Conservation (phyloP, 108 stramenopile genomes). For the Cyclotella choctawhatcheeana region DNA sequence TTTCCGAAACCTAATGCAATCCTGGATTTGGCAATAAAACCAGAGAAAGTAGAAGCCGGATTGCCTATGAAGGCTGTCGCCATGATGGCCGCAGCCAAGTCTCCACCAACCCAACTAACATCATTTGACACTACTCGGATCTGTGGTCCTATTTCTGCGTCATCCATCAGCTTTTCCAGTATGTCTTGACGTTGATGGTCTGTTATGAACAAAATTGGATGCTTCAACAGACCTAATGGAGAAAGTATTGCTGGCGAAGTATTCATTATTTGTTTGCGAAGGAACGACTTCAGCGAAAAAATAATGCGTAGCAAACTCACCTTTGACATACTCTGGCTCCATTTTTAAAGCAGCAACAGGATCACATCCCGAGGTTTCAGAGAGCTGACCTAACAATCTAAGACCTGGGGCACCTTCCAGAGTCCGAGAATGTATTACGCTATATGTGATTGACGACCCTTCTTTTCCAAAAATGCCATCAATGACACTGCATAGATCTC, state of each 20-base stretch:
- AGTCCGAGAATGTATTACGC: constrained; percentile 31
- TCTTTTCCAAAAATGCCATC: constrained; percentile 38
- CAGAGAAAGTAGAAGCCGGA: constrained; percentile 40
- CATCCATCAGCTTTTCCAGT: constrained; percentile 20
- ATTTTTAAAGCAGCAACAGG: constrained; percentile 46
- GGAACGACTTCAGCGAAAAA: no score
- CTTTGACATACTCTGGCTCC: constrained; percentile 50
- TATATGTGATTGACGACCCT: constrained; percentile 10
- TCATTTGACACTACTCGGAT: constrained; percentile 36
- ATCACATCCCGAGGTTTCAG: constrained; percentile 34
- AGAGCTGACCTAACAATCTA: not conserved
- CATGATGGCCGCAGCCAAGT: constrained; percentile 36
- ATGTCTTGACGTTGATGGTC: constrained; percentile 38
- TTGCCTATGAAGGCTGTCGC: constrained; percentile 46
- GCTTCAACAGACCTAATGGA: constrained; percentile 38
- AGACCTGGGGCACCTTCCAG: constrained; percentile 26
- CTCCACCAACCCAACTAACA: constrained; percentile 51
- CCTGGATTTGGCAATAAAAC: constrained; percentile 51
- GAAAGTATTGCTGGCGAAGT: constrained; percentile 36
- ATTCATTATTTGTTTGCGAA: no score
- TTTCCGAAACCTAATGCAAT: constrained; percentile 39
- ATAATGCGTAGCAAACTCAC: no score
- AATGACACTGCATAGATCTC: constrained; percentile 33
- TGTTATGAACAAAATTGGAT: constrained; percentile 44
- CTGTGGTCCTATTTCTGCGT: constrained; percentile 44